phyloP scores from a whole-genome alignment of 148 eudicot species.

The Rhododendron simsii region DNA sequence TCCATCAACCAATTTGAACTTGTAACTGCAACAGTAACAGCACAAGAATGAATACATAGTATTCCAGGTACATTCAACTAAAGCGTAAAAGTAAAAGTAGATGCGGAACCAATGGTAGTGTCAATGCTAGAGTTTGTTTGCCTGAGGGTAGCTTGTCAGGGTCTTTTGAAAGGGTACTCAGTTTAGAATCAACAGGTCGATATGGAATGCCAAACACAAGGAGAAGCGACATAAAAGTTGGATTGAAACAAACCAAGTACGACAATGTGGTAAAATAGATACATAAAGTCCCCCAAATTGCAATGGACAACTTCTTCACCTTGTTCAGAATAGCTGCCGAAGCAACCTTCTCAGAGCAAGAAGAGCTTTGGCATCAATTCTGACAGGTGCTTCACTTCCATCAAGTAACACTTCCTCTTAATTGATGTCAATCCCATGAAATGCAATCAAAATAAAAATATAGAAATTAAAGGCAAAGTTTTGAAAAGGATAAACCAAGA shows the following conservation, averaged over 20 bases:
- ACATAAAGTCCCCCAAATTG: too few species aligned
- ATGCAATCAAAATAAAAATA: constrained; percentile 49
- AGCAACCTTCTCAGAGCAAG: too few species aligned
- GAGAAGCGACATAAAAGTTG: too few species aligned
- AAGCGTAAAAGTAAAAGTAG: background rate
- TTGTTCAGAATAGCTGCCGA: too few species aligned
- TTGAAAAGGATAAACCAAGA: constrained; percentile 1
- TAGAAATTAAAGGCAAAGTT: background rate
- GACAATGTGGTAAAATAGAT: too few species aligned
- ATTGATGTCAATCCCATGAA: too few species aligned
- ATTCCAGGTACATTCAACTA: background rate
- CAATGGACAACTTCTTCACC: too few species aligned
- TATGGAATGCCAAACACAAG: too few species aligned
- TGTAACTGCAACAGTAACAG: constrained; percentile 60
- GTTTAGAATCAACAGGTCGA: constrained; percentile 45
- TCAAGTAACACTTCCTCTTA: too few species aligned
- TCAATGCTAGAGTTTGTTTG: constrained; percentile 76
- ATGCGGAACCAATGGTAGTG: constrained; percentile 59
- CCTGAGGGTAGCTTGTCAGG: constrained; percentile 96
- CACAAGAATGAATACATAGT: constrained; percentile 11
- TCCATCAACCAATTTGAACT: constrained; percentile 88
- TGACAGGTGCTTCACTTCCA: too few species aligned
- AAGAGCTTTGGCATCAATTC: too few species aligned
- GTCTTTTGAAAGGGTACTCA: constrained; percentile 62
- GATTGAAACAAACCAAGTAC: too few species aligned